A percentile compares a stretch with the other conserved stretches of the same genome.
These are phyloP conservation scores for Detonula confervacea DNA, from an alignment of 352 stramenopile genomes.

Conservation along the genomic window DNA sequence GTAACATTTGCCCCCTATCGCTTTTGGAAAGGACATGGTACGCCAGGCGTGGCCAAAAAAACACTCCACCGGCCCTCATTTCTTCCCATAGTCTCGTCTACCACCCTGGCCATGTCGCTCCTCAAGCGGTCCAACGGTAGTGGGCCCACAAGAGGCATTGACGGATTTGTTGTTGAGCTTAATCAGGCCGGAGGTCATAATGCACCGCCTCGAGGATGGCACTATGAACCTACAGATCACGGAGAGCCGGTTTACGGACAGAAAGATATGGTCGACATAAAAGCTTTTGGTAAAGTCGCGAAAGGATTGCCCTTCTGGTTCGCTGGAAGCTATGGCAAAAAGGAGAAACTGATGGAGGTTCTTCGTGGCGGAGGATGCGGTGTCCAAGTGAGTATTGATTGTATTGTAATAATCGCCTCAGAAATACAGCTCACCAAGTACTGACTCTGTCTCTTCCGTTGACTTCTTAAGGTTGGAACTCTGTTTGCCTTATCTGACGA, in stretches of 20 bases:
- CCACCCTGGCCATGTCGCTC: slow-evolving; percentile 59
- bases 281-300: slow-evolving; percentile 49
- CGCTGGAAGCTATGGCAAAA: slow-evolving; percentile 46
- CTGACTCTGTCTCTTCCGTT: too few species aligned
- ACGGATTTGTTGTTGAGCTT: slow-evolving; percentile 63
- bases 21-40: slow-evolving; percentile 47
- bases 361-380: slow-evolving; percentile 45
- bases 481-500: slow-evolving; percentile 54
- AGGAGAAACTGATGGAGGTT: slow-evolving; percentile 51
- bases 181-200: slow-evolving; percentile 57
- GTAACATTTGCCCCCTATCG: slow-evolving; percentile 44
- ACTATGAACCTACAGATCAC: slow-evolving; percentile 34
- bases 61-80: slow-evolving; percentile 44
- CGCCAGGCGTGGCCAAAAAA: slow-evolving; percentile 23
- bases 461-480: slow-evolving; percentile 43
- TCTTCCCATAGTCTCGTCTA: slow-evolving; percentile 60
- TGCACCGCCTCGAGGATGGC: slow-evolving; percentile 51
- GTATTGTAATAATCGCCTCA: too few species aligned
- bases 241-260: slow-evolving; percentile 54
- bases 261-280: slow-evolving; percentile 55
- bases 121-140: slow-evolving; percentile 52
- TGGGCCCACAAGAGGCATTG: slow-evolving; percentile 49
- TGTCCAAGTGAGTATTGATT: slow-evolving; percentile 50
- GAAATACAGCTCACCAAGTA: too few species aligned
- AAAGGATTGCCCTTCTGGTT: slow-evolving; percentile 62